Evolutionary conservation across 1,139 yeast genomes (phyloP).

Genomic region (Starmera stellimalicola): DNA sequence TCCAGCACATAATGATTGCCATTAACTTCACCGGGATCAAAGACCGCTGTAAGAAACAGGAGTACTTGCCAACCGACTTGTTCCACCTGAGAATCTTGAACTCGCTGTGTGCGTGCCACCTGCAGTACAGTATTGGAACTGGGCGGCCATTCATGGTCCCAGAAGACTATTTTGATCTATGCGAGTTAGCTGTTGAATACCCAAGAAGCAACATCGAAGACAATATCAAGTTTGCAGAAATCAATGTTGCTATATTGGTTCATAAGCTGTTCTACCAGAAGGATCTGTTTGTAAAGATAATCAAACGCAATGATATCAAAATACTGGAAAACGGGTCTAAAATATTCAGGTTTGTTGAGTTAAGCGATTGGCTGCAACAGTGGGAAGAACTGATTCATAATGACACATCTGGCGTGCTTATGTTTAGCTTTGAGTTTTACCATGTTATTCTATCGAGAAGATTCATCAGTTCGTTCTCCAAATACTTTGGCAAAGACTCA

Average conservation of each 20-base stretch:
- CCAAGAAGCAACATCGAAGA: conserved; percentile 40
- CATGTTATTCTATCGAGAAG: conserved; percentile 33
- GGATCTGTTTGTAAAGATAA: conserved; percentile 11
- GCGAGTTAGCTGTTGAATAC: conserved; percentile 30
- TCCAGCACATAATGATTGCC: conserved; percentile 35
- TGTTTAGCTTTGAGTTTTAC: conserved; percentile 35
- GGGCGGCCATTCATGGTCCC: conserved; percentile 33
- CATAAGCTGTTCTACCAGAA: conserved; percentile 13
- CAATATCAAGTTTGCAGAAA: conserved; percentile 37
- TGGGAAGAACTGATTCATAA: conserved; percentile 34
- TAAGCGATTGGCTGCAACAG: conserved; percentile 30
- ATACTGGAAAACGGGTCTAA: conserved; percentile 5
- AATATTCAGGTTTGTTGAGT: conserved; percentile 22
- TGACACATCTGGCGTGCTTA: conserved; percentile 34
- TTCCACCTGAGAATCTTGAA: conserved; percentile 43
- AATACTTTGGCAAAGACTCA: conserved; percentile 5
- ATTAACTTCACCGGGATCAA: conserved; percentile 32
- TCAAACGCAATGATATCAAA: conserved; percentile 10
- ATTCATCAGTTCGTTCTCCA: conserved; percentile 13
- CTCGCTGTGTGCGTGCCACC: conserved; percentile 36
- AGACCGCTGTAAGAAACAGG: conserved; percentile 23
- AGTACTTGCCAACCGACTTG: conserved; percentile 28
- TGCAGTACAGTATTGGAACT: conserved; percentile 37
- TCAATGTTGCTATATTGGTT: conserved; percentile 24
- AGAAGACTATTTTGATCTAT: conserved; percentile 25